Conservation (phyloP, 2,329 filamentous ascomycete species). For the Pseudogymnoascus sp. region DNA sequence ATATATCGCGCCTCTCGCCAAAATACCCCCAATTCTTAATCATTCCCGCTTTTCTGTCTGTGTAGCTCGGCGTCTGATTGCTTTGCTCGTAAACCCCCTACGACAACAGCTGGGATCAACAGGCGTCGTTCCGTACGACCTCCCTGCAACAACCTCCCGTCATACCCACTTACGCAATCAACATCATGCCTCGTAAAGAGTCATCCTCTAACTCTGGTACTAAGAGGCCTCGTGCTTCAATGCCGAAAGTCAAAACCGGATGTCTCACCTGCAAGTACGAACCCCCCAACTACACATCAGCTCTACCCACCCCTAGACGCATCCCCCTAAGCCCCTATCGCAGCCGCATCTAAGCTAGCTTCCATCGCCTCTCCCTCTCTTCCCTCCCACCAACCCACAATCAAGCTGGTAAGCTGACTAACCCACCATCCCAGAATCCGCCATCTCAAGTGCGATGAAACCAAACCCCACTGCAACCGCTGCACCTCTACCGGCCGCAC, state of each 20-base stretch:
- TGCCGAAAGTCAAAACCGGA: constrained; percentile 54
- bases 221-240: constrained; percentile 23
- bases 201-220: neutral
- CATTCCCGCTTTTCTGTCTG: neutral
- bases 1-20: neutral
- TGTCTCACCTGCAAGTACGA: constrained; percentile 61
- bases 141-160: neutral
- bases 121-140: neutral
- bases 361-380: no score
- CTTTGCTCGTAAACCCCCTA: neutral
- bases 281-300: neutral
- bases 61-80: neutral
- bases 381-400: neutral
- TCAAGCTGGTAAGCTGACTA: constrained; percentile 7
- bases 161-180: neutral
- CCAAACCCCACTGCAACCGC: constrained; percentile 15
- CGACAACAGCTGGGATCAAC: neutral
- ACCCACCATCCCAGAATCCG: constrained; percentile 37
- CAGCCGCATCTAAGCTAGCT: no score
- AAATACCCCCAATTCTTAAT: neutral
- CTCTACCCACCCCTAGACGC: no score
- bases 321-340: no score
- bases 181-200: neutral
- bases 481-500: constrained; percentile 20
- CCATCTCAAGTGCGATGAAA: constrained; percentile 21